Evolutionary conservation across 139 green algal species (phyloP).

Genomic region (Micromonas commoda): DNA sequence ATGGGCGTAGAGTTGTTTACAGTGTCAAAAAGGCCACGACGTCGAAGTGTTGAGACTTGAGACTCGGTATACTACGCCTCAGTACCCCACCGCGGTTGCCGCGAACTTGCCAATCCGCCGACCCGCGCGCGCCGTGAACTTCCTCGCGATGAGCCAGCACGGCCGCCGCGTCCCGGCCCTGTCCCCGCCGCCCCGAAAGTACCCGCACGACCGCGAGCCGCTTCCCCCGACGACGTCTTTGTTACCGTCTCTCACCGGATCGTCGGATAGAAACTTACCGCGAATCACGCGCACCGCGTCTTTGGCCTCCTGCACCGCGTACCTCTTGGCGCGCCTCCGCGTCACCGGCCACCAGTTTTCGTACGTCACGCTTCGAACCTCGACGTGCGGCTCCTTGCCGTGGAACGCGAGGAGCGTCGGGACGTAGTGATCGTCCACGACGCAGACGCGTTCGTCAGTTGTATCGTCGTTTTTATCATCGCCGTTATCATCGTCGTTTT

Average conservation of each 20-base stretch:
- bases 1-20: too few relatives aligned
- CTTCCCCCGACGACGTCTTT: neutral
- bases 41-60: too few relatives aligned
- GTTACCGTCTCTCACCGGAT: neutral
- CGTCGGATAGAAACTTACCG: too few relatives aligned
- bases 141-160: neutral
- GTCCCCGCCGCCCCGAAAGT: neutral
- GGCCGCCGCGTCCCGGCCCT: neutral
- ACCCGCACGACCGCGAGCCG: neutral
- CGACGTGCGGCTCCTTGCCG: neutral
- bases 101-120: neutral
- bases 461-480: too few relatives aligned
- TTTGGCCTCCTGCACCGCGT: neutral
- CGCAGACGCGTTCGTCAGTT: neutral
- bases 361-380: neutral
- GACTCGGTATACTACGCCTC: neutral
- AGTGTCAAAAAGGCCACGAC: neutral
- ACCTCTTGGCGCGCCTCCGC: neutral
- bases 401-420: neutral
- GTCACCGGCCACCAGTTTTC: neutral
- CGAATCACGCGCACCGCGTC: neutral
- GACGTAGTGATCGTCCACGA: constrained; percentile 6
- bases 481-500: too few relatives aligned
- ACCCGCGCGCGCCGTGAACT: neutral
- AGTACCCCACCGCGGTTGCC: neutral